Conservation (phyloP, 2,329 filamentous ascomycete genomes). For the Parastagonospora avenae region DNA sequence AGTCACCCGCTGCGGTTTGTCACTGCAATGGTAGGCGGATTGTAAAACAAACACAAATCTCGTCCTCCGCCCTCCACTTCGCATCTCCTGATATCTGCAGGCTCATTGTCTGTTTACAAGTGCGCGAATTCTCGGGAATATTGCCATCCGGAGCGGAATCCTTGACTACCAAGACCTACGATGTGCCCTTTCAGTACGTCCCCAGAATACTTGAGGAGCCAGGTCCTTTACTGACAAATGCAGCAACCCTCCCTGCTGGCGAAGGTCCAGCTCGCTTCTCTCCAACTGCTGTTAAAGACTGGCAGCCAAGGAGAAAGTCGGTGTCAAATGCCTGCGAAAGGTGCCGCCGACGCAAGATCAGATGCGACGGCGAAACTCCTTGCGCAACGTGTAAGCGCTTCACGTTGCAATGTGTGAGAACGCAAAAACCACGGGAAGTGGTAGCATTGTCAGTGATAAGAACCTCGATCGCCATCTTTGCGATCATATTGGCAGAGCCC, state of each 20-base stretch:
- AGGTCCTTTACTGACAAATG: conserved; percentile 13
- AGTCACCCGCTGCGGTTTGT: conserved; percentile 25
- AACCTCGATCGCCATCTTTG: neutral
- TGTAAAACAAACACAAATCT: conserved; percentile 45
- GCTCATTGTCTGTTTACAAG: conserved; percentile 18
- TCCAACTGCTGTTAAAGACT: conserved; percentile 39
- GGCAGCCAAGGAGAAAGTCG: conserved; percentile 44
- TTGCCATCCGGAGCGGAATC: conserved; percentile 36
- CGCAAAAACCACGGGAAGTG: conserved; percentile 43
- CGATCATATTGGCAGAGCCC: neutral
- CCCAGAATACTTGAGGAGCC: conserved; percentile 1
- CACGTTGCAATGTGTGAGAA: conserved; percentile 43
- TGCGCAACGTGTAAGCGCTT: conserved; percentile 47
- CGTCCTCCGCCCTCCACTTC: conserved; percentile 37
- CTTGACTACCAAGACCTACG: conserved; percentile 21
- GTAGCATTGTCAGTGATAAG: conserved; percentile 40
- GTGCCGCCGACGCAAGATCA: conserved; percentile 44
- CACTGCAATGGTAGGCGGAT: conserved; percentile 27
- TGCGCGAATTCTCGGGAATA: conserved; percentile 26
- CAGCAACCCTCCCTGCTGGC: conserved; percentile 37
- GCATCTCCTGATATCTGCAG: conserved; percentile 24
- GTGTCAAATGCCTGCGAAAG: conserved; percentile 47
- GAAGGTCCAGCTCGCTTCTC: conserved; percentile 39
- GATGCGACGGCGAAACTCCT: conserved; percentile 44
- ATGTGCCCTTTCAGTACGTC: conserved; percentile 46